A percentile compares a stretch with the other conserved stretches of the same genome.
phyloP scores from a whole-genome alignment of 495 filamentous ascomycete genomes.

The Staphylotrichum longicolle region DNA sequence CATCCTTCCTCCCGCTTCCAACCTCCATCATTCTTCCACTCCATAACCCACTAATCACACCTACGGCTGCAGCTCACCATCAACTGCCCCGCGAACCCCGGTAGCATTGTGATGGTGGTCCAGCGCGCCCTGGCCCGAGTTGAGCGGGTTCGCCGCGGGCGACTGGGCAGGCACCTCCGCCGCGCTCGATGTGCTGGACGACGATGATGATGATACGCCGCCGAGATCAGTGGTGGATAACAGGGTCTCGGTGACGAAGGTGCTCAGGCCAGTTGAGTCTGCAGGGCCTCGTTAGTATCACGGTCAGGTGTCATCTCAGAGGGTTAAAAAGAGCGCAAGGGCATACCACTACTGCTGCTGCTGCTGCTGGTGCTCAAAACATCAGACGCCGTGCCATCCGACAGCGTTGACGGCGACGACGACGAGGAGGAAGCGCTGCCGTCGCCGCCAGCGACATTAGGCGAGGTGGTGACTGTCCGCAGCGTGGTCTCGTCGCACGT shows the following conservation, averaged over 20 bases:
- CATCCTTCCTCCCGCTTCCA: too few species aligned
- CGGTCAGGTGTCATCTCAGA: neutral
- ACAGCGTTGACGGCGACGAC: neutral
- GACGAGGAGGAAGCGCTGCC: neutral
- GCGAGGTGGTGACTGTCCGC: neutral
- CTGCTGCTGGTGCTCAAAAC: neutral
- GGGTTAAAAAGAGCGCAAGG: neutral
- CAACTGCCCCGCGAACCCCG: neutral
- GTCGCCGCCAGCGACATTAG: too few species aligned
- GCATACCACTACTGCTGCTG: constrained; percentile 1
- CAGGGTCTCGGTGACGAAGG: neutral
- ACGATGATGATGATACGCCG: neutral
- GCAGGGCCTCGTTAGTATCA: neutral
- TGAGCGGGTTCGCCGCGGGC: constrained; percentile 21
- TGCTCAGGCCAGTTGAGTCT: too few species aligned
- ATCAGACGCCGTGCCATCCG: too few species aligned
- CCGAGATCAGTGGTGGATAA: neutral
- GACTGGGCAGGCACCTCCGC: constrained; percentile 5
- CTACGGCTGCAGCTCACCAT: neutral
- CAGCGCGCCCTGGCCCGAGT: constrained; percentile 25
- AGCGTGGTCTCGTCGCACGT: constrained; percentile 10
- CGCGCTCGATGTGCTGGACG: too few species aligned
- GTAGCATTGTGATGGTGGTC: constrained; percentile 31
- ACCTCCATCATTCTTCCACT: neutral
- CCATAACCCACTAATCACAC: neutral